A percentile compares a stretch with the other conserved stretches of the same genome.
Conservation (phyloP, 2,329 filamentous ascomycete genomes). For the Byssoonygena ceratinophila region DNA sequence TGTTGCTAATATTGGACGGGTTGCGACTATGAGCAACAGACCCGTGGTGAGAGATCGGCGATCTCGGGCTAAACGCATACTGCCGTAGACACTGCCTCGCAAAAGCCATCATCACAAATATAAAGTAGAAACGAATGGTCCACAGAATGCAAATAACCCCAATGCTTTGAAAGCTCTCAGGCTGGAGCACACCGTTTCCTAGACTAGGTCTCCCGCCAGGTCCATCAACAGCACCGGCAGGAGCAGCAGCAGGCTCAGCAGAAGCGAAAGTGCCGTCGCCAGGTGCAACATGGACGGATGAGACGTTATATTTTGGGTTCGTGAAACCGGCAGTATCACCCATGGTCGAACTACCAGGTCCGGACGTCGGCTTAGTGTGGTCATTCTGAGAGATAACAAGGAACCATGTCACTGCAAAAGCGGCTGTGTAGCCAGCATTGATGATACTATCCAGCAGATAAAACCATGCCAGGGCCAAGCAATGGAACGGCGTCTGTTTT, state of each 20-base stretch:
- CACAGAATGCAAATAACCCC: conserved; percentile 64
- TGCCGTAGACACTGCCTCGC: conserved; percentile 65
- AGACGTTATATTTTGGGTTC: conserved; percentile 51
- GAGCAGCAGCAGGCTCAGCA: conserved; percentile 24
- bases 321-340: conserved; percentile 56
- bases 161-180: conserved; percentile 64
- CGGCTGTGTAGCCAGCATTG: conserved; percentile 69
- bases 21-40: conserved; percentile 30
- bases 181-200: conserved; percentile 55
- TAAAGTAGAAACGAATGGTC: conserved; percentile 69
- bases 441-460: conserved; percentile 73
- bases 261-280: conserved; percentile 44
- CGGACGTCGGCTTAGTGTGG: conserved; percentile 34
- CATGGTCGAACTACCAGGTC: conserved; percentile 47
- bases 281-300: conserved; percentile 46
- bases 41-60: conserved; percentile 23
- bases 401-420: conserved; percentile 81
- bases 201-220: conserved; percentile 37
- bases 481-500: conserved; percentile 65
- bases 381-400: conserved; percentile 55
- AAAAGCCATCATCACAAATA: conserved; percentile 71
- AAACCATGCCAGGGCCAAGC: conserved; percentile 70
- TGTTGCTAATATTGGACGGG: conserved; percentile 38
- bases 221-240: conserved; percentile 26
- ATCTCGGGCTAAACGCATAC: conserved; percentile 46